Conservation (phyloP, 2,329 filamentous ascomycete genomes). For the Karstenula rhodostoma region DNA sequence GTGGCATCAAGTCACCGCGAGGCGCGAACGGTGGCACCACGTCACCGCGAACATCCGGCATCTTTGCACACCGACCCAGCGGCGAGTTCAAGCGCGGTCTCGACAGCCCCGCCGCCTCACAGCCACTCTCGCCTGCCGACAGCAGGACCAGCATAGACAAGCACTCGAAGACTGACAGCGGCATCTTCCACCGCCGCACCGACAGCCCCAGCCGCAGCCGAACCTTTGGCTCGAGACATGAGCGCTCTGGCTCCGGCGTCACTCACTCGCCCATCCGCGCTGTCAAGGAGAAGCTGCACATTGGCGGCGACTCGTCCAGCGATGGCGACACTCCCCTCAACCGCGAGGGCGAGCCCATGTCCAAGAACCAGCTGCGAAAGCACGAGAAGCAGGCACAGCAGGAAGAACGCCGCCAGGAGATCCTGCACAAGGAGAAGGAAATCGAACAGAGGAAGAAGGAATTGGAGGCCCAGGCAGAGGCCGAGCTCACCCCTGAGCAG, state of each 20-base stretch:
- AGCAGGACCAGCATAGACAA: conserved; percentile 44
- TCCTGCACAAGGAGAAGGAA: conserved; percentile 54
- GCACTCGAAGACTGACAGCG: conserved; percentile 31
- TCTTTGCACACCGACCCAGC: conserved; percentile 41
- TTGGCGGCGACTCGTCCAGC: conserved; percentile 44
- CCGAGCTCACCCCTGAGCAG: conserved; percentile 66
- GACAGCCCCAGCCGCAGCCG: conserved; percentile 44
- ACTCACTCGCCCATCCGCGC: conserved; percentile 50
- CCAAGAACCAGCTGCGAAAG: conserved; percentile 59
- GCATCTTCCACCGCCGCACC: conserved; percentile 47
- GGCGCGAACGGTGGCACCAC: conserved; percentile 35
- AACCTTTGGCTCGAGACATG: conserved; percentile 30
- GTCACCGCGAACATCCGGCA: conserved; percentile 39
- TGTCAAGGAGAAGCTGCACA: conserved; percentile 52
- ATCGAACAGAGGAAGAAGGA: conserved; percentile 58
- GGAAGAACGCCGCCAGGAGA: conserved; percentile 55
- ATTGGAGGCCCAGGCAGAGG: conserved; percentile 57
- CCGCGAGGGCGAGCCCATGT: conserved; percentile 59
- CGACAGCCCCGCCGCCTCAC: conserved; percentile 24
- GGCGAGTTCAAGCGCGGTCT: conserved; percentile 45
- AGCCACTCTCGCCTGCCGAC: conserved; percentile 33
- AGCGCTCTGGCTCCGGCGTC: conserved; percentile 35
- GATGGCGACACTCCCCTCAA: conserved; percentile 53
- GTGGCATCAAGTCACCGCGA: conserved; percentile 39
- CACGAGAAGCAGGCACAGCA: conserved; percentile 55